Percentiles rank a stretch among this genome's conserved stretches.
Conservation (phyloP, 1,284 basidiomycete species). For the Ustilago cynodontis region DNA sequence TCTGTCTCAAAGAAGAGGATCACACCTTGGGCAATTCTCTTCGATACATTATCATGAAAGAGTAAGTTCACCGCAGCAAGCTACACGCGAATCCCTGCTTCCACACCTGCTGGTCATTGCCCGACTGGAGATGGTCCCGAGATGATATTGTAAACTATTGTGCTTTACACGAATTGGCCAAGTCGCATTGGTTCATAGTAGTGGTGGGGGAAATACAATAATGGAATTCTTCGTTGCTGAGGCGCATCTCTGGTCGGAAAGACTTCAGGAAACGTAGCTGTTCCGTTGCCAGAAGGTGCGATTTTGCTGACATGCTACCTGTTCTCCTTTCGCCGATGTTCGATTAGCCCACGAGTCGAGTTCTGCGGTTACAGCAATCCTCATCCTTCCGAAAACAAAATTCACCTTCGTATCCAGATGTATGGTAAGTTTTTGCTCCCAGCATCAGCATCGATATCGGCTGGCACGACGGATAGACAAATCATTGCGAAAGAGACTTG, state of each 20-base stretch:
- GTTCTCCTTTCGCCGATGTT: not conserved
- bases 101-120: not conserved
- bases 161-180: constrained; percentile 54
- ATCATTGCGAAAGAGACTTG: constrained; percentile 9
- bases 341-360: constrained; percentile 89
- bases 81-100: not conserved
- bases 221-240: constrained; percentile 71
- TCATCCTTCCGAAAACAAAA: constrained; percentile 95
- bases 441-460: not conserved
- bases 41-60: constrained; percentile 99
- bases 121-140: constrained; percentile 18
- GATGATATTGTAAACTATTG: constrained; percentile 55
- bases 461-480: not conserved
- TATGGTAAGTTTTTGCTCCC: constrained; percentile 80
- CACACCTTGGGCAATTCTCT: constrained; percentile 95
- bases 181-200: constrained; percentile 52
- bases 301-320: constrained; percentile 16
- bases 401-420: constrained; percentile 97
- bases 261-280: not conserved
- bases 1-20: constrained; percentile 90
- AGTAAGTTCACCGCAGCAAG: constrained; percentile 76
- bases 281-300: not conserved
- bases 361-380: constrained; percentile 98
- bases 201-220: constrained; percentile 64
- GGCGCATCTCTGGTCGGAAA: constrained; percentile 38